A percentile compares a stretch with the other conserved stretches of the same genome.
phyloP scores from a whole-genome alignment of 345 rosid genomes.

The Acer saccharum region DNA sequence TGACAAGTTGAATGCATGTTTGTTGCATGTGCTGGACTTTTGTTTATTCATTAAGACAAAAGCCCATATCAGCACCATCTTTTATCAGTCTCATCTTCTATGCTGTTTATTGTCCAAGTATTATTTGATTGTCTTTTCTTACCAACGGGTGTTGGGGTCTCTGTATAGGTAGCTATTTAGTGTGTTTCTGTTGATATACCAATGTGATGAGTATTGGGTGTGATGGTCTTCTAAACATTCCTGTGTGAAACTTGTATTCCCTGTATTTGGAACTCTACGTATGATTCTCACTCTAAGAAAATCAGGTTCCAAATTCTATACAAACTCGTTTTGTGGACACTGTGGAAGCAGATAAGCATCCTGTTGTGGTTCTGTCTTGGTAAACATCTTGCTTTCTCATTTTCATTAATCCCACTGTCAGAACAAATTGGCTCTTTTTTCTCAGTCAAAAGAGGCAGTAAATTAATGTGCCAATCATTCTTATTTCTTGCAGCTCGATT shows the following conservation, averaged over 20 bases:
- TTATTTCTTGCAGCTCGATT: conserved; percentile 62
- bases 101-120: neutral
- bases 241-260: conserved; percentile 4
- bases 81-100: neutral
- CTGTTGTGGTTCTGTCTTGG: conserved; percentile 75
- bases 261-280: conserved; percentile 9
- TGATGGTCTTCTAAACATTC: neutral
- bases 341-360: conserved; percentile 72
- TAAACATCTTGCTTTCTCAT: conserved; percentile 35
- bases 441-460: neutral
- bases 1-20: conserved; percentile 6
- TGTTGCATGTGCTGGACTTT: neutral
- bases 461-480: conserved; percentile 12
- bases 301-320: conserved; percentile 82
- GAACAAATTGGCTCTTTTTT: neutral
- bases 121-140: neutral
- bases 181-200: neutral
- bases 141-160: neutral
- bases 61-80: neutral
- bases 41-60: neutral
- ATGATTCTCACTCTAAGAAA: conserved; percentile 20
- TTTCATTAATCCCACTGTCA: neutral
- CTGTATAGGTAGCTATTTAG: neutral
- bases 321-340: conserved; percentile 65
- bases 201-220: neutral